Evolutionary conservation across 495 filamentous ascomycete genomes (phyloP), one percentile per base, ranked within the genome.

Genomic region (Daldinia vernicosa): DNA sequence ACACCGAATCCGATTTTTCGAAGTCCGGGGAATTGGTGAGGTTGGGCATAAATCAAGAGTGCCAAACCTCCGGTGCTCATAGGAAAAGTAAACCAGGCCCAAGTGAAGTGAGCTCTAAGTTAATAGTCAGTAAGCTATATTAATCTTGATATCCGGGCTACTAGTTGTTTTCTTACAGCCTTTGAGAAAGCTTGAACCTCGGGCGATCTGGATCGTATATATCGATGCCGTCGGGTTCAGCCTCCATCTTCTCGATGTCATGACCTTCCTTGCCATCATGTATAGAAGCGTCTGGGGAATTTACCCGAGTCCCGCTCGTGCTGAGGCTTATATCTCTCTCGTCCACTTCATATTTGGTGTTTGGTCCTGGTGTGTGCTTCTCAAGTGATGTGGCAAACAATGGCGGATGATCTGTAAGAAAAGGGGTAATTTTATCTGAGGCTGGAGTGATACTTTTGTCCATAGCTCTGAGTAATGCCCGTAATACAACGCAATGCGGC

Each of bases 41-140:
- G 90, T n/a, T 86, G 84, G 51, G 80, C 80, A 45, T 80, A 83
- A 27, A 92, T 80, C 39, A 90, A 76, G 35, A 91, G 81, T 15
- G 90, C 85, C 4, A 92, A 74, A 6, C 89, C 89, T n/a, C 87
- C 87, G 3, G 86, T 89, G 47, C 87, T 88, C 88, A 91, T 91
- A 11, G 75, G 60, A n/a, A 87, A 72, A 26, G 87, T 89, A 71
- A 88, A 92, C 87, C 88, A 91, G 22, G 88, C 88, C 86, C 88
- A 90, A n/a, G 89, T 91, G 69, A 91, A 90, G 71, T 91, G 89
- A 61, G 62, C 57, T 65, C 67, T 70, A 47, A 22, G 14, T 32
- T 9, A 11, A 39, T 28, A 9, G 19, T 65, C 17, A 65, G 53
- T 30, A 27, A 35, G 30, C 22, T 51, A 30, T 30, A 4, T 45